These are phyloP conservation scores for Nannizziopsis barbatae DNA, from an alignment of 2,329 filamentous ascomycete species.

Conservation along the genomic window DNA sequence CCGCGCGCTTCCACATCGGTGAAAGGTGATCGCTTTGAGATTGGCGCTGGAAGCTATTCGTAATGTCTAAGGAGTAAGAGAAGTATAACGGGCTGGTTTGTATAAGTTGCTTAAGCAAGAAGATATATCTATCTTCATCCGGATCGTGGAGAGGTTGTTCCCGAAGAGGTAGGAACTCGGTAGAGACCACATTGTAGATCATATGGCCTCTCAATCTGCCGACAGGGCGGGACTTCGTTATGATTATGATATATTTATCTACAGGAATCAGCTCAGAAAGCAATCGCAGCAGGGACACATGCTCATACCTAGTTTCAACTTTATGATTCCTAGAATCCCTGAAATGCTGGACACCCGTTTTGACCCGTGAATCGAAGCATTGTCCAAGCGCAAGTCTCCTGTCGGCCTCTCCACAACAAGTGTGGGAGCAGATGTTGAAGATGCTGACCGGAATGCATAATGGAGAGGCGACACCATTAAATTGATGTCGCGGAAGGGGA, in stretches of 20 bases:
- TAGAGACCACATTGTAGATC: conserved; percentile 84
- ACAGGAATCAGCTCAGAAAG: conserved; percentile 12
- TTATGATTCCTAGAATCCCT: conserved; percentile 87
- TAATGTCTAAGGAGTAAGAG: conserved; percentile 92
- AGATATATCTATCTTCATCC: conserved; percentile 86
- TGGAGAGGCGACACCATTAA: conserved; percentile 82
- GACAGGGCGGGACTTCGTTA: conserved; percentile 85
- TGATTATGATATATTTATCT: conserved; percentile 94
- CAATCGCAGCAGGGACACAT: neutral
- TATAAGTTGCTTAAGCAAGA: conserved; percentile 68
- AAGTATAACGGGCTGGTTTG: conserved; percentile 90
- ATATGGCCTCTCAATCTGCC: conserved; percentile 89
- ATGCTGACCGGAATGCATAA: conserved; percentile 94
- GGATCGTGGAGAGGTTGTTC: conserved; percentile 83
- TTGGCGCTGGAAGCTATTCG: conserved; percentile 93
- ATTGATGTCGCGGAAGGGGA: conserved; percentile 93
- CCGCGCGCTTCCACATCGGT: conserved; percentile 81
- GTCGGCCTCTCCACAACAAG: conserved; percentile 85
- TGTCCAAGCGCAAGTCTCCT: conserved; percentile 74
- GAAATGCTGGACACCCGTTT: conserved; percentile 89
- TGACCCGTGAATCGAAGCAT: conserved; percentile 62
- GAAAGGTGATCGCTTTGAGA: conserved; percentile 58
- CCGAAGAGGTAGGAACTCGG: conserved; percentile 86
- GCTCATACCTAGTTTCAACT: conserved; percentile 69
- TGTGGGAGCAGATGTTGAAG: conserved; percentile 75